Evolutionary conservation across 2,329 filamentous ascomycete species (phyloP).

Genomic region (Neofusicoccum cordaticola): DNA sequence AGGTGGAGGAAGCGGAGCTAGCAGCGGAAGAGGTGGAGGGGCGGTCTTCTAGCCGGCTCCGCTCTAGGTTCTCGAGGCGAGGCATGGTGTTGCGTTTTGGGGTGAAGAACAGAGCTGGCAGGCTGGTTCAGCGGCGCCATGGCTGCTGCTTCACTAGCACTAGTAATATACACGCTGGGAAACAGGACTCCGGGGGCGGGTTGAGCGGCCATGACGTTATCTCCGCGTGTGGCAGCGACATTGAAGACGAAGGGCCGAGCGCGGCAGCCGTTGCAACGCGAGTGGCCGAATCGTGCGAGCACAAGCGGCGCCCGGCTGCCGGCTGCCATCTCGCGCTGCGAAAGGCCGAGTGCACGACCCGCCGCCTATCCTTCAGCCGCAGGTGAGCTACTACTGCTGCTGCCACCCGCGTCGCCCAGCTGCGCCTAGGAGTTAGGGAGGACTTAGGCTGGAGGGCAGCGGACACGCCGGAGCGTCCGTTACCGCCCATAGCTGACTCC

Average conservation of each 20-base stretch:
- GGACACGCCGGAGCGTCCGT: not conserved
- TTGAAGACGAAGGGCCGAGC: not conserved
- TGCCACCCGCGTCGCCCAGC: not conserved
- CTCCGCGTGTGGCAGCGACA: not conserved
- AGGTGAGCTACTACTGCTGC: too few species aligned
- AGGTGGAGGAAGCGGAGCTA: not conserved
- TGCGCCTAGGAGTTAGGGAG: too few species aligned
- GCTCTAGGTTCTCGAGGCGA: not conserved
- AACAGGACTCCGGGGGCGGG: not conserved
- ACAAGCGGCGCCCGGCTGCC: too few species aligned
- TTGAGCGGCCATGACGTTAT: slow-evolving; percentile 4
- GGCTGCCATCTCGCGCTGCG: not conserved
- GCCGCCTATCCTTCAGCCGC: not conserved
- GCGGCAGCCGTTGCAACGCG: too few species aligned
- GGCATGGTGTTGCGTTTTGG: not conserved
- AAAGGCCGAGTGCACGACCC: not conserved
- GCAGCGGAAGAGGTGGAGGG: not conserved
- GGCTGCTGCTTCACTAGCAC: too few species aligned
- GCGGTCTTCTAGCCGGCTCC: not conserved
- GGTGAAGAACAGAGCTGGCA: too few species aligned
- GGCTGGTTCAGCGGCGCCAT: not conserved
- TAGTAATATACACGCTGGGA: not conserved
- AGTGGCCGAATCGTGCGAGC: too few species aligned
- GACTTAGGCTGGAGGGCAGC: not conserved
- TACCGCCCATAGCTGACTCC: not conserved